Base-by-base conservation (phyloP, 352 stramenopile genomes). In the Aphanomyces euteiches region DNA sequence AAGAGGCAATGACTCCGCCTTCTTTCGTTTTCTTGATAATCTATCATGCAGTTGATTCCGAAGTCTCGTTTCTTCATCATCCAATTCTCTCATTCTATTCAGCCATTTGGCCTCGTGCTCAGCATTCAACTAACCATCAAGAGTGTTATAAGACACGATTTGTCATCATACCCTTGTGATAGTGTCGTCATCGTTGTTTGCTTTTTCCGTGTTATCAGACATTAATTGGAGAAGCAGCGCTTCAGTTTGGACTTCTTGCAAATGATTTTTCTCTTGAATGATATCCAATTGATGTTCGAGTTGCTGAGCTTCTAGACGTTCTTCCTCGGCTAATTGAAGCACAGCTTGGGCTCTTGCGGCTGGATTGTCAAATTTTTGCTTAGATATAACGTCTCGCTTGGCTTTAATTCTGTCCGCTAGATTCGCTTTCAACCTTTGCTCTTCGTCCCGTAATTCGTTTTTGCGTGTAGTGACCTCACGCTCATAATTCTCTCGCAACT, bases 1-100 rank as follows among this genome's bases (percentile, higher is more conserved):
- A 0, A 74, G 58, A 65, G 82, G 75, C n/a, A 81, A 60, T 5
- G 75, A 17, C 5, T 64, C 56, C 7, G 82, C 75, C 34, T 77
- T 78, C 8, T 61, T 41, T 7, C 63, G 63, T 15, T 47, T 50
- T 8, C 36, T 28, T 3, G 28, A 3, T 4, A 69, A 3, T 0
- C 63, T 41, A 19, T 69, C 63, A 0, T 60, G 15, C 7, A 69
- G 47, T 13, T 47, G 41, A 13, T 38, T 10, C 7, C 63, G 63
- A 10, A 57, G 63, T 15, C 63, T 34, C 38, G 39, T 61, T 10
- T 38, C 63, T 43, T 69, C 63, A 2, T 69, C 63, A 36, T 6
- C 63, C 21, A 69, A 47, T n/a, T 69, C 63, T 10, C 17, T 17
- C 36, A 47, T 21, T 28, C 34, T 65, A 28, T 65, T 39, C 13